phyloP scores from a whole-genome alignment of 2,329 filamentous ascomycete species.

The Aspergillus chevalieri region DNA sequence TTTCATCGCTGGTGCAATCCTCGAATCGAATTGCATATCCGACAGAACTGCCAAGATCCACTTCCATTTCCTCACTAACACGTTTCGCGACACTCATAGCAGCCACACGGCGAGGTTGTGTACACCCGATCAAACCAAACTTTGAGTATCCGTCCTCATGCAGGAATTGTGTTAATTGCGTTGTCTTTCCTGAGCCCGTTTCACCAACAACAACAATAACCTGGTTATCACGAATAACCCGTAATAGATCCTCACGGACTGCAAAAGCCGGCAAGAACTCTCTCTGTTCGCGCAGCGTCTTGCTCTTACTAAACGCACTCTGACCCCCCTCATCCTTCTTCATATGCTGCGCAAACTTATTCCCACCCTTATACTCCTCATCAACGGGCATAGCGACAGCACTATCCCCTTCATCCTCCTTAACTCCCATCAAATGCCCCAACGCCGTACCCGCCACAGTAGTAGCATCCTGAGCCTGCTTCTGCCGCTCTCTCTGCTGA shows the following conservation, averaged over 20 bases:
- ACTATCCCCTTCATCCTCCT: conserved; percentile 82
- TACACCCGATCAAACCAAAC: conserved; percentile 87
- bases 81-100: conserved; percentile 99
- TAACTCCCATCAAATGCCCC: conserved; percentile 92
- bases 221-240: conserved; percentile 93
- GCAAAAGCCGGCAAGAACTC: conserved; percentile 94
- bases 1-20: conserved; percentile 93
- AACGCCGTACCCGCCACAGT: conserved; percentile 86
- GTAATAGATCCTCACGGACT: conserved; percentile 83
- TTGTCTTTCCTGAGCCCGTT: conserved; percentile 96
- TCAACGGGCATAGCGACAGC: conserved; percentile 71
- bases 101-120: conserved; percentile 89
- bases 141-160: conserved; percentile 92
- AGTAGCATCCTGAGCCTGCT: conserved; percentile 90
- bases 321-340: conserved; percentile 76
- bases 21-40: conserved; percentile 98
- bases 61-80: conserved; percentile 97
- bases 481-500: conserved; percentile 86
- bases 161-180: conserved; percentile 91
- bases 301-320: conserved; percentile 88
- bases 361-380: conserved; percentile 59
- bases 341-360: conserved; percentile 84
- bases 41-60: conserved; percentile 76
- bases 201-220: conserved; percentile 95
- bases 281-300: conserved; percentile 81